These are phyloP conservation scores for Mycena galopus DNA, from an alignment of 768 basidiomycete species.

Conservation along the genomic window DNA sequence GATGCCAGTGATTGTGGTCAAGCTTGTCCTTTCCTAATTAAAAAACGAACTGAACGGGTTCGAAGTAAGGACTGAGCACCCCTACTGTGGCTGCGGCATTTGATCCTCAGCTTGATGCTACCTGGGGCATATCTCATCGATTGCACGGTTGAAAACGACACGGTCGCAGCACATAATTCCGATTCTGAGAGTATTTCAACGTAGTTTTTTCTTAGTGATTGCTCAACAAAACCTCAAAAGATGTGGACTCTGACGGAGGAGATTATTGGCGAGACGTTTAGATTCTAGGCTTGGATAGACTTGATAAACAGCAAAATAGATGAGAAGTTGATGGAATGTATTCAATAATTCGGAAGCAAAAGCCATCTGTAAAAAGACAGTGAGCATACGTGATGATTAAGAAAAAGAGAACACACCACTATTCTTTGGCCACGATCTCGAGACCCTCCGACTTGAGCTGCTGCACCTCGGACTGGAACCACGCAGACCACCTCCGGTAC, in stretches of 20 bases:
- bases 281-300: background rate
- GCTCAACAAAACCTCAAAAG: background rate
- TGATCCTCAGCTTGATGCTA: background rate
- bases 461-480: background rate
- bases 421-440: background rate
- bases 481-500: background rate
- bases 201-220: background rate
- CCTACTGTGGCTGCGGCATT: background rate
- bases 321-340: background rate
- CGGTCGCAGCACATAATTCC: background rate
- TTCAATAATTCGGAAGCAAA: background rate
- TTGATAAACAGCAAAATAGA: background rate
- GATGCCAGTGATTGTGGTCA: too few species aligned
- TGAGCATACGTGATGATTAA: background rate
- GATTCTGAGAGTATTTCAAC: background rate
- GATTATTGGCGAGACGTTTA: background rate
- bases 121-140: background rate
- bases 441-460: background rate
- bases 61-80: too few species aligned
- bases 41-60: too few species aligned
- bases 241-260: background rate
- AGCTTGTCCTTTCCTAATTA: too few species aligned
- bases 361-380: background rate
- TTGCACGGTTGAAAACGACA: background rate
- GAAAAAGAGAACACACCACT: background rate